These are phyloP conservation scores for Fusarium virguliforme DNA, from an alignment of 2,329 filamentous ascomycete species.

Conservation along the genomic window DNA sequence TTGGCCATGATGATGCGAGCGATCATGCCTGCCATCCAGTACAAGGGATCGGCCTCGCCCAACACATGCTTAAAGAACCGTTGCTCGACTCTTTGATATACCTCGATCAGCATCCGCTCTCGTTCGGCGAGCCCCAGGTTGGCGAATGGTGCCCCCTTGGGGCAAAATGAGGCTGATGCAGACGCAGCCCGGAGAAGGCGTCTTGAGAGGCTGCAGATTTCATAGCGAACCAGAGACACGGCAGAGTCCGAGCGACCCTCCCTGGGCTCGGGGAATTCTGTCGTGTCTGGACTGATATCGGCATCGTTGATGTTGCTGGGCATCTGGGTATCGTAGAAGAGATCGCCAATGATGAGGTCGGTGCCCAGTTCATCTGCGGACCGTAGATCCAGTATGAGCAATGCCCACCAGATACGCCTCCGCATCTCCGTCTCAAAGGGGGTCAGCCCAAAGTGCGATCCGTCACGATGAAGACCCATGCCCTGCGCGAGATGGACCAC, in stretches of 20 bases:
- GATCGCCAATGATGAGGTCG: conserved; percentile 61
- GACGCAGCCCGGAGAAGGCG: conserved; percentile 56
- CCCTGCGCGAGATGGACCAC: conserved; percentile 73
- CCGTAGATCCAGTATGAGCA: conserved; percentile 71
- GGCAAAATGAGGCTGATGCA: conserved; percentile 54
- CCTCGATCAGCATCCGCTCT: conserved; percentile 66
- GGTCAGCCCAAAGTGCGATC: conserved; percentile 65
- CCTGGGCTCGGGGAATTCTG: conserved; percentile 63
- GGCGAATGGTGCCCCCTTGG: conserved; percentile 46
- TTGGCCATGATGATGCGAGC: conserved; percentile 82
- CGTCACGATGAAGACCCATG: conserved; percentile 74
- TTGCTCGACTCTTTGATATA: conserved; percentile 69
- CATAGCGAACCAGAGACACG: conserved; percentile 65
- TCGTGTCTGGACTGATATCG: conserved; percentile 64
- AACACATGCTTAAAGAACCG: conserved; percentile 69
- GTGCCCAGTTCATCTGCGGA: conserved; percentile 69
- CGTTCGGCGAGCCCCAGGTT: conserved; percentile 55
- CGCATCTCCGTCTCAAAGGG: conserved; percentile 74
- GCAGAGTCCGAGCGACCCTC: conserved; percentile 70
- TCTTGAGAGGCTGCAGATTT: conserved; percentile 63
- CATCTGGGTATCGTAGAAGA: conserved; percentile 64
- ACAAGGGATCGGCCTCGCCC: conserved; percentile 67
- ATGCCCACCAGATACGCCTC: conserved; percentile 74
- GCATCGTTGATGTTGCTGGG: conserved; percentile 68
- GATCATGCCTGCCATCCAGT: conserved; percentile 79